phyloP scores from a whole-genome alignment of 352 stramenopile genomes.

The Phytopythium aichiense region DNA sequence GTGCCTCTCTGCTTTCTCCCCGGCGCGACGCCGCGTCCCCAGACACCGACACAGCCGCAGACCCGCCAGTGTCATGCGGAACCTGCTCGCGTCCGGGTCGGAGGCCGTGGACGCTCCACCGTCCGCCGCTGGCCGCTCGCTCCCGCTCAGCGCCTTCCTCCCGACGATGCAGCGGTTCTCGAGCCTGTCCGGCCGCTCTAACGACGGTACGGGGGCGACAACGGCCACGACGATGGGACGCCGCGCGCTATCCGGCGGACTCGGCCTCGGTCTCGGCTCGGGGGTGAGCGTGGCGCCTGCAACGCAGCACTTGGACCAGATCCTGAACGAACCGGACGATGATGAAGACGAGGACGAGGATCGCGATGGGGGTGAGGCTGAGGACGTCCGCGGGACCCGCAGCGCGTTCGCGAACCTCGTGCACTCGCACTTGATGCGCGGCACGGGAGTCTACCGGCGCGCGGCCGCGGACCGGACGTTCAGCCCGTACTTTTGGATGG shows the following conservation, averaged over 20 bases:
- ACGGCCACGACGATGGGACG: background rate
- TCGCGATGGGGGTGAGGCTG: background rate
- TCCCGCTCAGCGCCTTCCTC: background rate
- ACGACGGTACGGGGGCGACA: background rate
- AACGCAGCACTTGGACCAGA: slow-evolving; percentile 9
- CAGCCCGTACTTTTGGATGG: background rate
- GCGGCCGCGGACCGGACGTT: background rate
- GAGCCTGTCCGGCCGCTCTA: background rate
- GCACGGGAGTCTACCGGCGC: background rate
- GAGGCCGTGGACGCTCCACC: background rate
- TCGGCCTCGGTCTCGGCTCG: background rate
- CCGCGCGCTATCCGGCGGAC: background rate
- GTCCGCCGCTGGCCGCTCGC: background rate
- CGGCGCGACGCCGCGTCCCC: no score
- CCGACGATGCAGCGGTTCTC: background rate
- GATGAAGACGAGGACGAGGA: slow-evolving; percentile 6
- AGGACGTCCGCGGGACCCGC: slow-evolving; percentile 8
- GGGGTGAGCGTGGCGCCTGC: background rate
- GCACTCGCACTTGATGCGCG: background rate
- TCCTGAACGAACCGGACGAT: slow-evolving; percentile 24
- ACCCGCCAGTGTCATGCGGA: background rate
- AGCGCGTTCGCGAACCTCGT: slow-evolving; percentile 12
- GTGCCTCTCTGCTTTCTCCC: background rate
- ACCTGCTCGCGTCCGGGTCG: background rate
- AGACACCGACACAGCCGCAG: no score